Evolutionary conservation across 352 stramenopile species (phyloP).

Genomic region (Pythium rishiriense): DNA sequence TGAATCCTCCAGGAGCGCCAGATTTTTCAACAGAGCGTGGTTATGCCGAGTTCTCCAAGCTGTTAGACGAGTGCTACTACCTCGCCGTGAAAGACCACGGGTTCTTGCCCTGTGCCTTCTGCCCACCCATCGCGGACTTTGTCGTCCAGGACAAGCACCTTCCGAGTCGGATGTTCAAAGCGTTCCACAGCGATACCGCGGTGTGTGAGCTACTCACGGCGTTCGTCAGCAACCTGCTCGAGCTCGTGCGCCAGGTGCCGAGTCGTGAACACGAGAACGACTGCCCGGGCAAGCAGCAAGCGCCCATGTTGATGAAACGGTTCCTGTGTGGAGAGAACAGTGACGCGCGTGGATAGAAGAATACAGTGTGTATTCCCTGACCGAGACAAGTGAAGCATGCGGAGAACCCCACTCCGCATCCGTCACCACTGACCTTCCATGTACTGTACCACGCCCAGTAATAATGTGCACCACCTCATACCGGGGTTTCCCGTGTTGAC

Average conservation of each 20-base stretch:
- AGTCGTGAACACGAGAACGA: background rate
- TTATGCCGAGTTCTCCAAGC: conserved; percentile 5
- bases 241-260: background rate
- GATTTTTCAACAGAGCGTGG: background rate
- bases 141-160: background rate
- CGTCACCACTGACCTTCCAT: too few species aligned
- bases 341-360: too few species aligned
- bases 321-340: background rate
- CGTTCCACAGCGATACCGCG: background rate
- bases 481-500: too few species aligned
- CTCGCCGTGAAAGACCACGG: background rate
- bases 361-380: too few species aligned
- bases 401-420: too few species aligned
- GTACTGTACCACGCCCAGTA: too few species aligned
- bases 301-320: background rate
- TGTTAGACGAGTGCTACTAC: conserved; percentile 1
- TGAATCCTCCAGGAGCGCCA: background rate
- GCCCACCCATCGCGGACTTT: background rate
- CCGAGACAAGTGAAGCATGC: too few species aligned
- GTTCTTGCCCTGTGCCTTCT: background rate
- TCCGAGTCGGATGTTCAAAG: background rate
- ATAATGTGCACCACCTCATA: too few species aligned
- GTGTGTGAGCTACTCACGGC: background rate
- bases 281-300: background rate
- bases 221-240: background rate